phyloP scores from a whole-genome alignment of 495 filamentous ascomycete genomes.

The Penicillium pulvis region DNA sequence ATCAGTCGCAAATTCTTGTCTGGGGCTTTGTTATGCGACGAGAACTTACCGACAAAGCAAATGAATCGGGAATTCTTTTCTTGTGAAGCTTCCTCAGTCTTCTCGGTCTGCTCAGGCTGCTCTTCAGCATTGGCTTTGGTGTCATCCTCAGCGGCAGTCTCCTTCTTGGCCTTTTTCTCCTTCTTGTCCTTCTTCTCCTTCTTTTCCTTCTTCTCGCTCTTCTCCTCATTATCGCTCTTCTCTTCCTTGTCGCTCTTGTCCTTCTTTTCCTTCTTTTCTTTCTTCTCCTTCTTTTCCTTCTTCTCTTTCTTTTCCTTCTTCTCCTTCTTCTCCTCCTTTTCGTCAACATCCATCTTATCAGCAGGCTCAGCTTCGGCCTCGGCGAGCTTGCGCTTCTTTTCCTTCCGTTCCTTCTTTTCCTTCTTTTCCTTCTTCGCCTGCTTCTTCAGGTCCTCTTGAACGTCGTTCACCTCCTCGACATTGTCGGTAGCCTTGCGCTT shows the following conservation, averaged over 20 bases:
- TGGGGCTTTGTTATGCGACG: neutral
- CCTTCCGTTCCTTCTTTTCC: constrained; percentile 22
- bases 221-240: constrained; percentile 9
- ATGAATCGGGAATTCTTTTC: constrained; percentile 70
- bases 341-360: constrained; percentile 10
- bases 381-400: constrained; percentile 8
- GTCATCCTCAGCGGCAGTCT: constrained; percentile 3
- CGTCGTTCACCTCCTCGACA: constrained; percentile 26
- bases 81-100: constrained; percentile 20
- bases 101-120: constrained; percentile 17
- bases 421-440: constrained; percentile 29
- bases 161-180: constrained; percentile 18
- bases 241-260: constrained; percentile 9
- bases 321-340: constrained; percentile 23
- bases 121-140: constrained; percentile 11
- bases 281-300: constrained; percentile 12
- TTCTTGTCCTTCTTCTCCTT: constrained; percentile 17
- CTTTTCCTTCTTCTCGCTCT: constrained; percentile 7
- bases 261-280: constrained; percentile 21
- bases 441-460: constrained; percentile 45
- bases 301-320: constrained; percentile 22
- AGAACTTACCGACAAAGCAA: constrained; percentile 72
- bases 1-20: neutral
- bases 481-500: constrained; percentile 47
- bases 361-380: constrained; percentile 4